phyloP scores from a whole-genome alignment of 2,329 filamentous ascomycete species.

The Claviceps maximensis region DNA sequence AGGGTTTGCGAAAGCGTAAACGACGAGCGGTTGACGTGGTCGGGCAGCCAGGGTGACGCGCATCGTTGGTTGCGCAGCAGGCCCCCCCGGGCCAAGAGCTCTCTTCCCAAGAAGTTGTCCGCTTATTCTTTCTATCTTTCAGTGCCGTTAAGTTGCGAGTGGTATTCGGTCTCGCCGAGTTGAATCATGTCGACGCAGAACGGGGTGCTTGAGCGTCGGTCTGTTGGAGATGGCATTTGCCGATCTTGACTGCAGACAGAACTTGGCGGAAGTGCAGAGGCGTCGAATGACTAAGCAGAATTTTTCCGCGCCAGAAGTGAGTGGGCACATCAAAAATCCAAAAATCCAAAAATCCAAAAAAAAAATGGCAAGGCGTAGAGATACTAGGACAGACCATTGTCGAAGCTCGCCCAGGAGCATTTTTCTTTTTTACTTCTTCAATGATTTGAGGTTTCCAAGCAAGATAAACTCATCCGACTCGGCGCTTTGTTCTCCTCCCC shows the following conservation, averaged over 20 bases:
- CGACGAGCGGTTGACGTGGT: constrained; percentile 12
- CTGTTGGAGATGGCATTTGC: not conserved
- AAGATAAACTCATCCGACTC: too few species aligned
- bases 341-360: too few species aligned
- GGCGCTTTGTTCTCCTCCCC: not conserved
- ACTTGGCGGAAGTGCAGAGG: not conserved
- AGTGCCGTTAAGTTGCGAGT: not conserved
- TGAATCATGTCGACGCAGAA: not conserved
- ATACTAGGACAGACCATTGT: not conserved
- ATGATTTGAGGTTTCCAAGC: too few species aligned
- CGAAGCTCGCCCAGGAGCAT: too few species aligned
- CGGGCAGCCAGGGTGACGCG: constrained; percentile 24
- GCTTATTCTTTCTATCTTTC: not conserved
- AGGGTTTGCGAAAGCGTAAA: constrained; percentile 7
- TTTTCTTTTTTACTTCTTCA: too few species aligned
- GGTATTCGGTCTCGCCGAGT: not conserved
- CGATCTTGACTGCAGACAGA: not conserved
- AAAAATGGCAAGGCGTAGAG: not conserved
- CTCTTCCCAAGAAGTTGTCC: not conserved
- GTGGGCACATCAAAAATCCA: too few species aligned
- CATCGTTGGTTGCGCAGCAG: constrained; percentile 16
- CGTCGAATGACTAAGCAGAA: constrained; percentile 3
- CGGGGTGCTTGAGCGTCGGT: not conserved
- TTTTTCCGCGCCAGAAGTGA: too few species aligned
- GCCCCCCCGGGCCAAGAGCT: constrained; percentile 4